Percentiles rank a stretch among this genome's conserved stretches.
Conservation (phyloP, 768 basidiomycete genomes). For the Lactarius hengduanensis region DNA sequence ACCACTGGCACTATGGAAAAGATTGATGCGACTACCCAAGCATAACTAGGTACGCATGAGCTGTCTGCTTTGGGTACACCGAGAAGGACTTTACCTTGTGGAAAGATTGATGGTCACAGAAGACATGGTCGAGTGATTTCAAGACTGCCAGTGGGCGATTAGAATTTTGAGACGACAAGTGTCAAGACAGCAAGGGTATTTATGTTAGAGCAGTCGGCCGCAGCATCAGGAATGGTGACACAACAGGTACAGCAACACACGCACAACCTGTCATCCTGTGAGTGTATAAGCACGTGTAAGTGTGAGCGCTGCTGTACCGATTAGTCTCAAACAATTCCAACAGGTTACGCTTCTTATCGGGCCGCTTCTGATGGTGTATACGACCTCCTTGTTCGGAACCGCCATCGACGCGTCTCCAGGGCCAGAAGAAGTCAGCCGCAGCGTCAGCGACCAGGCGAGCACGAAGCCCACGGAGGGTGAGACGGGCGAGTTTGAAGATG, state of each 20-base stretch:
- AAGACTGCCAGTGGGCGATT: too few relatives aligned
- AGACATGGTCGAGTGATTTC: constrained; percentile 4
- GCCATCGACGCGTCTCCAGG: constrained; percentile 43
- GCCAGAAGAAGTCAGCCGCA: constrained; percentile 45
- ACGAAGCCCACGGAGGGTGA: constrained; percentile 48
- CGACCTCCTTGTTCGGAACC: constrained; percentile 39
- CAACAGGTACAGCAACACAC: too few relatives aligned
- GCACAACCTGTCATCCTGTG: too few relatives aligned
- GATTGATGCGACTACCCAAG: constrained; percentile 57
- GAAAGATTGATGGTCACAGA: constrained; percentile 24
- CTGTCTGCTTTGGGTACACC: not conserved
- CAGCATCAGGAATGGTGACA: not conserved
- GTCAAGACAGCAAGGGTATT: not conserved
- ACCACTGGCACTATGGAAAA: constrained; percentile 53
- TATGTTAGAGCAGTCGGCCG: not conserved
- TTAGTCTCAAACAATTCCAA: constrained; percentile 4
- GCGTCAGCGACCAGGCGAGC: constrained; percentile 42
- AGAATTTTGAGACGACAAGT: not conserved
- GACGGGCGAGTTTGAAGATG: constrained; percentile 97
- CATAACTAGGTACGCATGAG: constrained; percentile 17
- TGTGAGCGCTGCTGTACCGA: not conserved
- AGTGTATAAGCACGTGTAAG: too few relatives aligned
- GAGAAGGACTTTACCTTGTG: constrained; percentile 18
- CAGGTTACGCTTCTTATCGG: not conserved
- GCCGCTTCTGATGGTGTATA: not conserved